Evolutionary conservation across 1,139 yeast species (phyloP).

Genomic region (Scheffersomyces insectosa): DNA sequence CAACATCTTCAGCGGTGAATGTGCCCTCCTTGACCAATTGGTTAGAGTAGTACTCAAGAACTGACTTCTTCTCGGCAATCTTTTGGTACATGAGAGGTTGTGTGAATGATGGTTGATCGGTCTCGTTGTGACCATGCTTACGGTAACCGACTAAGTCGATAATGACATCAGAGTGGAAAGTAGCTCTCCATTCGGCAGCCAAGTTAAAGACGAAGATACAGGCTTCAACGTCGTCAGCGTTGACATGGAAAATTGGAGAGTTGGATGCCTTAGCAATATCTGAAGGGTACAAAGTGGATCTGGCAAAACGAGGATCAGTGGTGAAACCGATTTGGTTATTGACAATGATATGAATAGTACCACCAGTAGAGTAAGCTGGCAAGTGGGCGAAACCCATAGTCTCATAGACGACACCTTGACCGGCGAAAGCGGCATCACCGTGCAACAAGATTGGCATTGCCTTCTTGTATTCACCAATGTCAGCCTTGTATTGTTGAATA

Average conservation of each 20-base stretch:
- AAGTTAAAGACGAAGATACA: conserved; percentile 87
- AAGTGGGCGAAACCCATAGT: conserved; percentile 92
- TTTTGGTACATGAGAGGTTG: conserved; percentile 96
- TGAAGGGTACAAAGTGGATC: conserved; percentile 97
- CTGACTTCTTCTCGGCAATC: conserved; percentile 86
- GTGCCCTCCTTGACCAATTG: conserved; percentile 83
- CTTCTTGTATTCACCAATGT: conserved; percentile 76
- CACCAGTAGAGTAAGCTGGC: conserved; percentile 98
- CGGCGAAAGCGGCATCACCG: conserved; percentile 99
- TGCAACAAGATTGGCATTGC: conserved; percentile 92
- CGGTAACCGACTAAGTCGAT: conserved; percentile 98
- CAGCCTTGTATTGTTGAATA: conserved; percentile 87
- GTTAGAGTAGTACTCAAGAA: conserved; percentile 80
- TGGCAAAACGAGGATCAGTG: conserved; percentile 95
- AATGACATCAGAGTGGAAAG: conserved; percentile 93
- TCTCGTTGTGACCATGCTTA: conserved; percentile 98
- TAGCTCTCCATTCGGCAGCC: conserved; percentile 98
- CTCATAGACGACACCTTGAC: conserved; percentile 98
- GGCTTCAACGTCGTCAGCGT: conserved; percentile 97
- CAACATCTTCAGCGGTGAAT: conserved; percentile 85
- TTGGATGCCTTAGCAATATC: conserved; percentile 95
- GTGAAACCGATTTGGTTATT: conserved; percentile 99
- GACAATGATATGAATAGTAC: conserved; percentile 93
- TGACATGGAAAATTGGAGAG: conserved; percentile 98
- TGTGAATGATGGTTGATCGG: conserved; percentile 98